Percentiles rank a stretch among this genome's conserved stretches.
Evolutionary conservation across 768 basidiomycete genomes (phyloP).

Genomic region (Russula vinacea): DNA sequence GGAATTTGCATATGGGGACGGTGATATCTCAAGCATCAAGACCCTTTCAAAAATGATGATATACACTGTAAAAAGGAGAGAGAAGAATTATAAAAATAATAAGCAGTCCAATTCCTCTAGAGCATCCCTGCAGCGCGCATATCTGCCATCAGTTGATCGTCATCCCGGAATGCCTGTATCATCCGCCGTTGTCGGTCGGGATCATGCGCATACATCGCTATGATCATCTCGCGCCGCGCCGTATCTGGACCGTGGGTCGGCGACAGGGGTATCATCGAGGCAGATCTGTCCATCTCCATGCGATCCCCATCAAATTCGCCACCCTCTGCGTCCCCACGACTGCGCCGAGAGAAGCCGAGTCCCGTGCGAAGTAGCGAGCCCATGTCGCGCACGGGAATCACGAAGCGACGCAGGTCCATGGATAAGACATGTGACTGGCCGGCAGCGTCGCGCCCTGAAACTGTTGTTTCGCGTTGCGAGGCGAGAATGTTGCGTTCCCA

Average conservation of each 20-base stretch:
- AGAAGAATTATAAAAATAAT: not conserved
- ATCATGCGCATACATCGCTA: conserved; percentile 43
- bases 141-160: conserved; percentile 56
- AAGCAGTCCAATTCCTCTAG: conserved; percentile 34
- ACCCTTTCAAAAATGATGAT: conserved; percentile 10
- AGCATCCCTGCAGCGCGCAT: conserved; percentile 64
- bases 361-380: conserved; percentile 35
- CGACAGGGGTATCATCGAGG: conserved; percentile 10
- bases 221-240: conserved; percentile 40
- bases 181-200: conserved; percentile 44
- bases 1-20: not conserved
- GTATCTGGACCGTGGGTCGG: conserved; percentile 22
- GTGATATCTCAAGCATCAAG: conserved; percentile 1
- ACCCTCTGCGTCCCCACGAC: conserved; percentile 12
- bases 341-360: conserved; percentile 33
- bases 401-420: conserved; percentile 35
- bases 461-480: conserved; percentile 44
- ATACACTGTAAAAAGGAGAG: not conserved
- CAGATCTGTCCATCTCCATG: conserved; percentile 16
- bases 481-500: conserved; percentile 78
- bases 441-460: conserved; percentile 30
- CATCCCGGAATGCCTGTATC: conserved; percentile 49
- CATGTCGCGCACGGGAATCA: conserved; percentile 33
- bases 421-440: conserved; percentile 27
- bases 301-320: conserved; percentile 10